A percentile compares a stretch with the other conserved stretches of the same genome.
These are phyloP conservation scores for Diaporthe helianthi DNA, from an alignment of 2,329 filamentous ascomycete species.

Conservation along the genomic window DNA sequence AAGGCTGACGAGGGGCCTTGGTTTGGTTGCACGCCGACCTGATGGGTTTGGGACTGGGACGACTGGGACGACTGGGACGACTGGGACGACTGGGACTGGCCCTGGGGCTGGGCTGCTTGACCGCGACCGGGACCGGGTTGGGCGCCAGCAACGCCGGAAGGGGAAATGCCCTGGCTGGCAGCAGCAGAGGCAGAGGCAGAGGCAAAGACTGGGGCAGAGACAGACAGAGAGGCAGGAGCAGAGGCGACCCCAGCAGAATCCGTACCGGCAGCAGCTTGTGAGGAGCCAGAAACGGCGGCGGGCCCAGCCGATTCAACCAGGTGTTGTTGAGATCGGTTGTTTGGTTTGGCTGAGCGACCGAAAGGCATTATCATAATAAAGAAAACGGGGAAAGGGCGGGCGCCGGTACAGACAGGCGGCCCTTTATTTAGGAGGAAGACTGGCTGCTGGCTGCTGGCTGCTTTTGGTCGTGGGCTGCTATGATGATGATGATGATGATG, in stretches of 20 bases:
- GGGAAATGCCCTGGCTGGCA: constrained; percentile 30
- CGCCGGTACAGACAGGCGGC: constrained; percentile 26
- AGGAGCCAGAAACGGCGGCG: constrained; percentile 21
- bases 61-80: constrained; percentile 3
- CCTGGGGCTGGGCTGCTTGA: constrained; percentile 40
- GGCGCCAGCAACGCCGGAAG: constrained; percentile 34
- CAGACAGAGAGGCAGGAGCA: not conserved
- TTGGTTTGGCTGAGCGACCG: constrained; percentile 61
- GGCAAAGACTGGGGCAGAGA: not conserved
- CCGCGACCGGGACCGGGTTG: constrained; percentile 40
- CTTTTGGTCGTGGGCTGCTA: constrained; percentile 5
- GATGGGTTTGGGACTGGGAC: constrained; percentile 42
- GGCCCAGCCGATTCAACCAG: constrained; percentile 49
- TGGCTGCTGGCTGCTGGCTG: constrained; percentile 11
- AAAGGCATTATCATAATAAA: constrained; percentile 56
- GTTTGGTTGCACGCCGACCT: constrained; percentile 34
- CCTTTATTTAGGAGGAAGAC: constrained; percentile 3
- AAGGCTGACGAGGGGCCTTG: constrained; percentile 39
- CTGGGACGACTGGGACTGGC: constrained; percentile 1
- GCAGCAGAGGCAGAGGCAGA: not conserved
- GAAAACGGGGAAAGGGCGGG: constrained; percentile 16
- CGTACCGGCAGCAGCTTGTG: not conserved
- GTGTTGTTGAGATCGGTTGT: constrained; percentile 64
- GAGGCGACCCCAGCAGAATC: constrained; percentile 25
- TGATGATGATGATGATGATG: not conserved